Percentiles rank a stretch among this genome's conserved stretches.
These are phyloP conservation scores for Melocanna baccifera DNA, from an alignment of 176 grass and related monocot species.

Conservation along the genomic window DNA sequence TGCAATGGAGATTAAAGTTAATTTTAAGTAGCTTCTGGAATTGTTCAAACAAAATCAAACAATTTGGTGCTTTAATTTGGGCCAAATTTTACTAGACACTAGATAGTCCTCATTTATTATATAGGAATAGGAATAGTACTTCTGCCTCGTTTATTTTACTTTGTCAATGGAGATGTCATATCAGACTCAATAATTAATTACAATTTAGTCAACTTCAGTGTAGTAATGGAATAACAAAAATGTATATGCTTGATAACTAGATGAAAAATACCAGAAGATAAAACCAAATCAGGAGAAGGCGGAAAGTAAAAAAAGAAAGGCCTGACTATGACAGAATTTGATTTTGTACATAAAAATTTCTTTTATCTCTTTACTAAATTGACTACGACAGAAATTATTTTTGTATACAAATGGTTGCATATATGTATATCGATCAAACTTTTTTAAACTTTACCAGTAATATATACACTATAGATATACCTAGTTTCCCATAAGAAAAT, in stretches of 20 bases:
- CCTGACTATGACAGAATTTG: no score
- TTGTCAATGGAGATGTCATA: slow-evolving; percentile 27
- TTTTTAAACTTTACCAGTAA: no score
- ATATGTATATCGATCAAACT: no score
- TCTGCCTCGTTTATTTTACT: neutral
- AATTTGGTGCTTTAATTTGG: neutral
- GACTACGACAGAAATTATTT: no score
- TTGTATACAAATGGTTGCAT: no score
- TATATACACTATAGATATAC: no score
- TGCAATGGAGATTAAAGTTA: neutral
- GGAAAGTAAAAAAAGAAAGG: no score
- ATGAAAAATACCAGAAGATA: neutral
- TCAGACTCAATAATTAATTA: neutral
- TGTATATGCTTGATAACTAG: neutral
- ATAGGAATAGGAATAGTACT: neutral
- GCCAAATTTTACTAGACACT: neutral
- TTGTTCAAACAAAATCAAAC: neutral
- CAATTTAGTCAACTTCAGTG: slow-evolving; percentile 29
- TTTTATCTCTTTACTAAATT: no score
- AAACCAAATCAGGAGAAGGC: neutral
- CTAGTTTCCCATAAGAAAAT: no score
- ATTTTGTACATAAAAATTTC: no score
- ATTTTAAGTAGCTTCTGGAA: neutral
- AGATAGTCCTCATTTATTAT: neutral
- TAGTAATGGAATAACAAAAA: neutral